Percentiles rank a stretch among this genome's conserved stretches.
These are phyloP conservation scores for Mycena venus DNA, from an alignment of 768 basidiomycete species.

Conservation along the genomic window DNA sequence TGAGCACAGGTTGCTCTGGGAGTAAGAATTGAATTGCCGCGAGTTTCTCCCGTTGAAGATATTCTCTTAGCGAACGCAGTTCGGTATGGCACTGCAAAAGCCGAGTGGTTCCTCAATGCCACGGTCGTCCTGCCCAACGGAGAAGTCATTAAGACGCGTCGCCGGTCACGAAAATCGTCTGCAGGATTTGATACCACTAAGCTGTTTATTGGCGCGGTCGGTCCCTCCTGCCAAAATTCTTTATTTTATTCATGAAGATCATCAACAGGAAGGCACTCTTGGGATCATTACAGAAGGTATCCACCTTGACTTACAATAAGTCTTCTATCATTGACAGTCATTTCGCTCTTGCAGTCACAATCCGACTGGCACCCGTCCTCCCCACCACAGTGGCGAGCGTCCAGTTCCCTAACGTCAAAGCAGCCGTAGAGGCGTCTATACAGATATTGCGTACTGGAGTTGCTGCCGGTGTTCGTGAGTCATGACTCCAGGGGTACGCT, in stretches of 20 bases:
- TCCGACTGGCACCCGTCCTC: conserved; percentile 84
- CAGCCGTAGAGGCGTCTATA: conserved; percentile 82
- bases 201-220: conserved; percentile 82
- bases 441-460: conserved; percentile 58
- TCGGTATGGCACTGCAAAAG: conserved; percentile 91
- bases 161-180: conserved; percentile 83
- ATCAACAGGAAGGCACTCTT: conserved; percentile 55
- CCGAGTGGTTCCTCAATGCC: conserved; percentile 92
- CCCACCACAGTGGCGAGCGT: conserved; percentile 89
- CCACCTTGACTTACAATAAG: too few relatives aligned
- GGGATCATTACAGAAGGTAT: conserved; percentile 90
- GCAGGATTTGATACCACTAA: conserved; percentile 92
- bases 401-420: conserved; percentile 82
- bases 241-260: conserved; percentile 50
- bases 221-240: neutral
- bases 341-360: too few relatives aligned
- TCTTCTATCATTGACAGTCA: too few relatives aligned
- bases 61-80: conserved; percentile 78
- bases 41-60: neutral
- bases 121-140: too few relatives aligned
- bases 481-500: neutral
- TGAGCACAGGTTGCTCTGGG: conserved; percentile 87
- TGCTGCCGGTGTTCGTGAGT: conserved; percentile 12
- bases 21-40: conserved; percentile 58
- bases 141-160: conserved; percentile 95